Percentiles rank a stretch among this genome's conserved stretches.
Conservation (phyloP, 139 green algal genomes). For the Chlamydomonas asymmetrica region DNA sequence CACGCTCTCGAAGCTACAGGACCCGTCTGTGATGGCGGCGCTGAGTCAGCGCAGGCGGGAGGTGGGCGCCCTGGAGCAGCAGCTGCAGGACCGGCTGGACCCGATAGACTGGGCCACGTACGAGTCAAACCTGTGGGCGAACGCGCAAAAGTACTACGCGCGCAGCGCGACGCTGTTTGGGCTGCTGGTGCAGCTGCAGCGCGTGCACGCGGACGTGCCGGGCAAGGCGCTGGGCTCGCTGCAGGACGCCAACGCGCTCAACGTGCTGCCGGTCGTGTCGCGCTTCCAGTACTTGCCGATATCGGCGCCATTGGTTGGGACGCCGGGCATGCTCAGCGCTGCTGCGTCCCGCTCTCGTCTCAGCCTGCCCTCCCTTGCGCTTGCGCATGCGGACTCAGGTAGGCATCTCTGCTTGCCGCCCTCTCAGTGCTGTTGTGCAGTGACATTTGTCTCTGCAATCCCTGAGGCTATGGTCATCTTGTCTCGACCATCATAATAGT, state of each 20-base stretch:
- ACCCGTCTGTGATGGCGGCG: slow-evolving; percentile 23
- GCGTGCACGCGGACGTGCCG: slow-evolving; percentile 30
- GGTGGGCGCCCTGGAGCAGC: slow-evolving; percentile 41
- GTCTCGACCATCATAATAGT: no score
- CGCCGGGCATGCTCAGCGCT: no score
- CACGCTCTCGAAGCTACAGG: slow-evolving; percentile 22
- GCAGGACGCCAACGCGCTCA: slow-evolving; percentile 76
- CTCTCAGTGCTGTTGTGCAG: no score
- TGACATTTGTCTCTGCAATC: no score
- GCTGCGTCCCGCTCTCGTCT: no score
- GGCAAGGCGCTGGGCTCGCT: neutral
- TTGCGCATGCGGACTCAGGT: no score
- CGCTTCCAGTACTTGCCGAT: slow-evolving; percentile 92
- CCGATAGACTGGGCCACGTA: slow-evolving; percentile 99
- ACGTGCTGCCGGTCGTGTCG: slow-evolving; percentile 61
- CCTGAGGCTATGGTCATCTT: no score
- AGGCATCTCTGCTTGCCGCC: no score
- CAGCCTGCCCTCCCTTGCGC: no score
- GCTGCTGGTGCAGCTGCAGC: slow-evolving; percentile 58
- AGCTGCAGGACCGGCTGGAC: slow-evolving; percentile 80
- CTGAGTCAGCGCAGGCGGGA: slow-evolving; percentile 36
- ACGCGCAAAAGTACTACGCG: slow-evolving; percentile 67
- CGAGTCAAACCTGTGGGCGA: slow-evolving; percentile 87
- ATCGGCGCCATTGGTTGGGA: no score
- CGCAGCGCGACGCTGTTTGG: slow-evolving; percentile 76